A percentile compares a stretch with the other conserved stretches of the same genome.
Evolutionary conservation across 768 basidiomycete genomes (phyloP).

Genomic region (Lentinula lateritia): DNA sequence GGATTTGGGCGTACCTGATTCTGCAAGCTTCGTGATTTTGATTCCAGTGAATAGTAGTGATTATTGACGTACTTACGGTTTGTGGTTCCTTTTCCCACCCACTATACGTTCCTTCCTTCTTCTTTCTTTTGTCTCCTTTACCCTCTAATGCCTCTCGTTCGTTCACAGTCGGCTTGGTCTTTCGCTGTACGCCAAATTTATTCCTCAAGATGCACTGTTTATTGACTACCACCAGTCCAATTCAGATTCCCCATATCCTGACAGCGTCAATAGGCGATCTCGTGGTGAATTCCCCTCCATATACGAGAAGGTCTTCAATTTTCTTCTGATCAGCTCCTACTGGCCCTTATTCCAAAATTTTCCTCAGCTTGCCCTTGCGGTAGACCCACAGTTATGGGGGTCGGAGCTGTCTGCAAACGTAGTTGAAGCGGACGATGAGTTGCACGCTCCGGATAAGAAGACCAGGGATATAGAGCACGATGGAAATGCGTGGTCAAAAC

Average conservation of each 20-base stretch:
- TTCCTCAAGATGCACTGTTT: not conserved
- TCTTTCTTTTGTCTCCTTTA: not conserved
- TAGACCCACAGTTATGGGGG: conserved; percentile 55
- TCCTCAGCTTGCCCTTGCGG: conserved; percentile 41
- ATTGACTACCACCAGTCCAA: not conserved
- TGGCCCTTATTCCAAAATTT: not conserved
- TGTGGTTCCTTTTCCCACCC: conserved; percentile 3
- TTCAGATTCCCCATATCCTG: conserved; percentile 18
- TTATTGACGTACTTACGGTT: not conserved
- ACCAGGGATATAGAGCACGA: conserved; percentile 36
- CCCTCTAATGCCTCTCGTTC: conserved; percentile 2
- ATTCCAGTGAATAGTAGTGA: no score
- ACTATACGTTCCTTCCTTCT: not conserved
- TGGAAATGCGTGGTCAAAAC: conserved; percentile 41
- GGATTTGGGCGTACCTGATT: not conserved
- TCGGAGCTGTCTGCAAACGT: conserved; percentile 37
- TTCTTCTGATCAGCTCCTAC: not conserved
- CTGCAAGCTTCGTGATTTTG: not conserved
- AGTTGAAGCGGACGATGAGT: conserved; percentile 37
- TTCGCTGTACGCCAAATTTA: conserved; percentile 1
- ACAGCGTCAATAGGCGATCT: not conserved
- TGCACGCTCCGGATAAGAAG: conserved; percentile 17
- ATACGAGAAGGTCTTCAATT: conserved; percentile 12
- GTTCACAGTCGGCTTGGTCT: conserved; percentile 3
- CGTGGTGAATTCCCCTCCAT: conserved; percentile 13